Conservation (phyloP, 495 filamentous ascomycete species). For the Halenospora varia region DNA sequence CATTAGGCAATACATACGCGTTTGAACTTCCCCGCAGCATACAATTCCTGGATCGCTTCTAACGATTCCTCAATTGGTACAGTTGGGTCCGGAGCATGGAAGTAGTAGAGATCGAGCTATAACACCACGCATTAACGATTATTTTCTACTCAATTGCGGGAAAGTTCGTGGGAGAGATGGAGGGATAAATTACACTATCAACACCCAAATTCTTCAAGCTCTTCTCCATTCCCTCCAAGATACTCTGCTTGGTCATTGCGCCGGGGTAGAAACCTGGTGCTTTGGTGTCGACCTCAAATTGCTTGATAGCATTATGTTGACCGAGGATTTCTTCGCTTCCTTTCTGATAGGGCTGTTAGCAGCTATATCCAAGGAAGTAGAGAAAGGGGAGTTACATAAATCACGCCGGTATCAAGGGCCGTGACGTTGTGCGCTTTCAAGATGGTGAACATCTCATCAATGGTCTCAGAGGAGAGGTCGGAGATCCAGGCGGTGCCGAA, state of each 20-base stretch:
- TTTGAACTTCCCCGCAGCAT: constrained; percentile 37
- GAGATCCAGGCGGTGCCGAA: constrained; percentile 10
- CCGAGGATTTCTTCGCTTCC: constrained; percentile 32
- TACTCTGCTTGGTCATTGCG: constrained; percentile 24
- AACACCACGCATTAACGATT: background rate
- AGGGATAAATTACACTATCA: constrained; percentile 22
- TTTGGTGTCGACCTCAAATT: constrained; percentile 38
- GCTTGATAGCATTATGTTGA: constrained; percentile 21
- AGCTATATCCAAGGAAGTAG: background rate
- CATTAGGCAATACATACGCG: constrained; percentile 7
- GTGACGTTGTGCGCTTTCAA: constrained; percentile 29
- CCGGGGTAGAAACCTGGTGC: constrained; percentile 23
- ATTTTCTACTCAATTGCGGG: no score
- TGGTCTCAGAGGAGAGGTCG: background rate
- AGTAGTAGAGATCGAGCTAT: constrained; percentile 43
- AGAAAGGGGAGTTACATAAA: constrained; percentile 24
- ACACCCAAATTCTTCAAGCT: constrained; percentile 29
- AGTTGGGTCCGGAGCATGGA: constrained; percentile 40
- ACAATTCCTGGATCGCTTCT: constrained; percentile 34
- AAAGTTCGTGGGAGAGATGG: no score
- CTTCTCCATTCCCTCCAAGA: constrained; percentile 28
- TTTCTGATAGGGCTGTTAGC: constrained; percentile 5
- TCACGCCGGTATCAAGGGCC: constrained; percentile 32
- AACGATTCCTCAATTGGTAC: constrained; percentile 36
- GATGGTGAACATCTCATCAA: constrained; percentile 16